A percentile compares a stretch with the other conserved stretches of the same genome.
These are phyloP conservation scores for Wallemia ichthyophaga DNA, from an alignment of 1,284 basidiomycete species.

Conservation along the genomic window DNA sequence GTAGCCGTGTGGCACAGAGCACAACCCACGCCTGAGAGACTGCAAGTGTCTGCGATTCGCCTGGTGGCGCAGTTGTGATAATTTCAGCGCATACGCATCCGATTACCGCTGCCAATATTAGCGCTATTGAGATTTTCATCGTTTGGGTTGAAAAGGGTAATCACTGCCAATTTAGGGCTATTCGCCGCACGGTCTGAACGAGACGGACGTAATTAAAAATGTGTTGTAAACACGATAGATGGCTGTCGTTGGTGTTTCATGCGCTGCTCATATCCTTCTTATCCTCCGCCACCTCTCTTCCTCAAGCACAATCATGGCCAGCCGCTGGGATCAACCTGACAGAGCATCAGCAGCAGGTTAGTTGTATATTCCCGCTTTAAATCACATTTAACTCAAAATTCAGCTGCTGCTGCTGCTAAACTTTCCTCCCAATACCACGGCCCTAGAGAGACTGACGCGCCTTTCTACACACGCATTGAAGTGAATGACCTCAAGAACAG, in stretches of 20 bases:
- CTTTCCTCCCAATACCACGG: background rate
- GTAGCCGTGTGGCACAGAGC: too few species aligned
- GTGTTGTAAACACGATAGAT: too few species aligned
- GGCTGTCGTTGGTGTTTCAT: too few species aligned
- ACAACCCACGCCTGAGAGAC: background rate
- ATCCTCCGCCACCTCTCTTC: too few species aligned
- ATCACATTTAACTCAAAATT: background rate
- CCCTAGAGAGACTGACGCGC: background rate
- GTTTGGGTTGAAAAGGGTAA: background rate
- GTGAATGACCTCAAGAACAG: background rate
- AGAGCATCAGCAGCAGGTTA: background rate
- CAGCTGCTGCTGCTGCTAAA: background rate
- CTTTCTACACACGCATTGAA: background rate
- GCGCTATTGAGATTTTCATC: background rate
- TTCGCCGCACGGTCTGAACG: too few species aligned
- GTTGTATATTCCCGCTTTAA: background rate
- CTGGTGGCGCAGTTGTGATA: background rate
- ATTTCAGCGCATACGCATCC: background rate
- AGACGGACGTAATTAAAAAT: too few species aligned
- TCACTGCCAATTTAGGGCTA: too few species aligned
- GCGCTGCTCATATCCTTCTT: too few species aligned
- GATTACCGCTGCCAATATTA: background rate
- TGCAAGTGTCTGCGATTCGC: background rate
- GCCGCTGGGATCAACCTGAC: background rate
- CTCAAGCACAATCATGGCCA: background rate